phyloP scores from a whole-genome alignment of 2,329 filamentous ascomycete species.

The Paecilomyces formosus region DNA sequence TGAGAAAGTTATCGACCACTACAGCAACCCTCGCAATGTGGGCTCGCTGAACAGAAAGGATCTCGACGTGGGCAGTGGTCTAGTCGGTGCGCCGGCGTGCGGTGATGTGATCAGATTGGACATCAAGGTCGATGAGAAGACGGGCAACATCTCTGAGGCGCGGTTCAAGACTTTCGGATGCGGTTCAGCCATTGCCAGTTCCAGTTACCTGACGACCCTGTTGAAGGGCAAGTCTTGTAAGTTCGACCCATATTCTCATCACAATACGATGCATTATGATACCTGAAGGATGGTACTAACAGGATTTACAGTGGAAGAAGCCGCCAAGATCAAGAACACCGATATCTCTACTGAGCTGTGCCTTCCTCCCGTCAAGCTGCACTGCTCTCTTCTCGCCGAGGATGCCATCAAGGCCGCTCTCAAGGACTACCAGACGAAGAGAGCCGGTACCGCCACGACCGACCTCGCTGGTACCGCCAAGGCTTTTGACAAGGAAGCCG shows the following conservation, averaged over 20 bases:
- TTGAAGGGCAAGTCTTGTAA: slow-evolving; percentile 77
- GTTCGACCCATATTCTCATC: not conserved
- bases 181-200: slow-evolving; percentile 88
- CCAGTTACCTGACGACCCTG: slow-evolving; percentile 88
- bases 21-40: slow-evolving; percentile 71
- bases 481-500: slow-evolving; percentile 2
- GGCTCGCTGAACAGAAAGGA: slow-evolving; percentile 74
- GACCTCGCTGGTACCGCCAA: slow-evolving; percentile 62
- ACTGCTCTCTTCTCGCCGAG: slow-evolving; percentile 89
- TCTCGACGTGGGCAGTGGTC: slow-evolving; percentile 76
- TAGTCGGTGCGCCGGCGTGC: slow-evolving; percentile 84
- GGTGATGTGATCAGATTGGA: slow-evolving; percentile 93
- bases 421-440: slow-evolving; percentile 85
- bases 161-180: slow-evolving; percentile 99
- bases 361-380: slow-evolving; percentile 78
- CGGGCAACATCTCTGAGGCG: slow-evolving; percentile 84
- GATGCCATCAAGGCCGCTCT: slow-evolving; percentile 91
- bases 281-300: slow-evolving; percentile 3
- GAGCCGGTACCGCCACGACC: slow-evolving; percentile 66
- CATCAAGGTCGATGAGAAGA: slow-evolving; percentile 82
- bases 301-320: slow-evolving; percentile 62
- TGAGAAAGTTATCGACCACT: slow-evolving; percentile 75
- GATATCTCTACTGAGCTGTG: slow-evolving; percentile 97
- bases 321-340: slow-evolving; percentile 86
- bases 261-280: not conserved